These are phyloP conservation scores for Daedaleopsis nitida DNA, from an alignment of 768 basidiomycete species.

Conservation along the genomic window DNA sequence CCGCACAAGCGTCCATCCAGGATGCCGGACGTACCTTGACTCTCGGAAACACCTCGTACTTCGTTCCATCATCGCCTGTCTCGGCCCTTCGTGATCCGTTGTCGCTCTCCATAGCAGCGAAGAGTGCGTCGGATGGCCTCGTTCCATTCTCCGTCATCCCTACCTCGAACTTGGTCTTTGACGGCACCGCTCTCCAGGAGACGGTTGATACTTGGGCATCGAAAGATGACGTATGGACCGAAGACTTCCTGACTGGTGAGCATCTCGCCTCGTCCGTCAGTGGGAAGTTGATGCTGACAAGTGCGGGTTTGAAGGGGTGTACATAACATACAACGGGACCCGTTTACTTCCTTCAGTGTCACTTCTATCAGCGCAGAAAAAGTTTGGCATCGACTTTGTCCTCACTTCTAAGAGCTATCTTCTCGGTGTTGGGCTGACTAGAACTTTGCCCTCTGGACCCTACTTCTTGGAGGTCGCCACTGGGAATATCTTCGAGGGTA, in stretches of 20 bases:
- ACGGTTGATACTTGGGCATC: slow-evolving; percentile 15
- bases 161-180: slow-evolving; percentile 17
- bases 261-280: not conserved
- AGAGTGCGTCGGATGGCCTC: slow-evolving; percentile 7
- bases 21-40: slow-evolving; percentile 19
- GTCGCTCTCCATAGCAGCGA: not conserved
- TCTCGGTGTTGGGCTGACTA: slow-evolving; percentile 17
- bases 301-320: slow-evolving; percentile 19
- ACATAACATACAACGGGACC: slow-evolving; percentile 23
- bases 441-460: slow-evolving; percentile 25
- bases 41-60: slow-evolving; percentile 23
- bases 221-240: slow-evolving; percentile 30
- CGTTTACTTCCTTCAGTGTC: slow-evolving; percentile 3
- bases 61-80: slow-evolving; percentile 19
- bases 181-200: slow-evolving; percentile 14
- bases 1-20: slow-evolving; percentile 11
- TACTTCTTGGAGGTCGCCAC: slow-evolving; percentile 27
- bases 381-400: slow-evolving; percentile 20
- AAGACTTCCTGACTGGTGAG: slow-evolving; percentile 26
- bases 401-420: slow-evolving; percentile 14
- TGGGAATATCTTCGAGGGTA: slow-evolving; percentile 31
- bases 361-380: slow-evolving; percentile 9
- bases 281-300: not conserved
- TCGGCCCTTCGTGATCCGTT: slow-evolving; percentile 12
- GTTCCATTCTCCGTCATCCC: slow-evolving; percentile 31